Conservation (phyloP, 768 basidiomycete species). For the Tricholoma flavovirens region DNA sequence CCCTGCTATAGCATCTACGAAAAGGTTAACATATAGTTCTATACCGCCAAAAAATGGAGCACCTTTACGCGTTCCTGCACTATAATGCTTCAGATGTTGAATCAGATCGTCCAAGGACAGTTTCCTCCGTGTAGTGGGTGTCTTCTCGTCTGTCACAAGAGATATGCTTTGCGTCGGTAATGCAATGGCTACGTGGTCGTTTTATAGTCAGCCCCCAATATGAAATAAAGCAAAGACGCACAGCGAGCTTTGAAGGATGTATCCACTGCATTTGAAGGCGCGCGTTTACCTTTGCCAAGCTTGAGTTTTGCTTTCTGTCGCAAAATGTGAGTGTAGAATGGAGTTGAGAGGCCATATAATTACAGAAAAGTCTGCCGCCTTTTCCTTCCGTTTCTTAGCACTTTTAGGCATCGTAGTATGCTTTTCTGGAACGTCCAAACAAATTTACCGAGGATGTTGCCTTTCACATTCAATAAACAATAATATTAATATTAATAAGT, state of each 20-base stretch:
- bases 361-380: conserved; percentile 83
- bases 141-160: conserved; percentile 43
- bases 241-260: conserved; percentile 95
- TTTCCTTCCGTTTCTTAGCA: conserved; percentile 81
- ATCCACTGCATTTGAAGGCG: conserved; percentile 80
- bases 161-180: conserved; percentile 81
- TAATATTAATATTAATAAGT: too few relatives aligned
- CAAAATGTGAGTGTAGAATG: not conserved
- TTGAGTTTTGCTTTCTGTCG: conserved; percentile 91
- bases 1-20: conserved; percentile 65
- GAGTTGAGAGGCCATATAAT: conserved; percentile 6
- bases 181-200: conserved; percentile 61
- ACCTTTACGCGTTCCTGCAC: conserved; percentile 70
- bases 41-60: not conserved
- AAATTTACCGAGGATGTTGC: too few relatives aligned
- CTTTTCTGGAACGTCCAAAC: too few relatives aligned
- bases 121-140: conserved; percentile 72
- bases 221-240: conserved; percentile 33
- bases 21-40: not conserved
- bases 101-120: conserved; percentile 74
- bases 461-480: not conserved
- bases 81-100: conserved; percentile 80
- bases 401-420: conserved; percentile 69
- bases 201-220: conserved; percentile 8
- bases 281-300: conserved; percentile 90